These are phyloP conservation scores for Lathyrus sativus DNA, from an alignment of 306 rosid species.

Conservation along the genomic window DNA sequence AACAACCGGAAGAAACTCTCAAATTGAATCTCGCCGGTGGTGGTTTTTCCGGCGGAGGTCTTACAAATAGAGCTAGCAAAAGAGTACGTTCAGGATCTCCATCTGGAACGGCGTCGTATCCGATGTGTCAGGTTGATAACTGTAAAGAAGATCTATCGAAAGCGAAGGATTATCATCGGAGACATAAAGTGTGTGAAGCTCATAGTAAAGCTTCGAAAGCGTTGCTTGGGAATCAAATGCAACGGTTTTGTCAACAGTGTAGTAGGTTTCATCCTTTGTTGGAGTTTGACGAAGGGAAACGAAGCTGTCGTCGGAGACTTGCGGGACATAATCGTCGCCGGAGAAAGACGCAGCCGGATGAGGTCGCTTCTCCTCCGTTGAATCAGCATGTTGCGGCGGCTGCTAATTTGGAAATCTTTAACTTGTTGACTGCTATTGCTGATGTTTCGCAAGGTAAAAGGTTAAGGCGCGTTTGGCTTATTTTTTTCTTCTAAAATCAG, in stretches of 20 bases:
- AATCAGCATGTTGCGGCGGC: conserved; percentile 1
- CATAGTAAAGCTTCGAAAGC: conserved; percentile 83
- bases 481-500: background rate
- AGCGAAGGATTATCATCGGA: conserved; percentile 88
- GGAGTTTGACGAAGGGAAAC: conserved; percentile 87
- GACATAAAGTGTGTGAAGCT: conserved; percentile 86
- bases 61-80: conserved; percentile 48
- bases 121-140: conserved; percentile 88
- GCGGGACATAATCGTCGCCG: conserved; percentile 92
- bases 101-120: conserved; percentile 51
- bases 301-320: conserved; percentile 88
- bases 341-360: conserved; percentile 81
- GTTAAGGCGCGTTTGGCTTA: background rate
- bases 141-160: conserved; percentile 75
- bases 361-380: conserved; percentile 46
- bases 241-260: conserved; percentile 96
- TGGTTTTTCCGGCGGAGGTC: background rate
- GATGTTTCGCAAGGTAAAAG: conserved; percentile 66
- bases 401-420: conserved; percentile 64
- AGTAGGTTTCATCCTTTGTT: conserved; percentile 87
- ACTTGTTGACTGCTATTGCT: conserved; percentile 70
- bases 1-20: conserved; percentile 37
- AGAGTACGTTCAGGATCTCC: conserved; percentile 78
- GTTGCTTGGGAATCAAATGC: conserved; percentile 66
- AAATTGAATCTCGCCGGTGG: conserved; percentile 57